phyloP scores from a whole-genome alignment of 2,329 filamentous ascomycete genomes.

The Nemania bipapillata region DNA sequence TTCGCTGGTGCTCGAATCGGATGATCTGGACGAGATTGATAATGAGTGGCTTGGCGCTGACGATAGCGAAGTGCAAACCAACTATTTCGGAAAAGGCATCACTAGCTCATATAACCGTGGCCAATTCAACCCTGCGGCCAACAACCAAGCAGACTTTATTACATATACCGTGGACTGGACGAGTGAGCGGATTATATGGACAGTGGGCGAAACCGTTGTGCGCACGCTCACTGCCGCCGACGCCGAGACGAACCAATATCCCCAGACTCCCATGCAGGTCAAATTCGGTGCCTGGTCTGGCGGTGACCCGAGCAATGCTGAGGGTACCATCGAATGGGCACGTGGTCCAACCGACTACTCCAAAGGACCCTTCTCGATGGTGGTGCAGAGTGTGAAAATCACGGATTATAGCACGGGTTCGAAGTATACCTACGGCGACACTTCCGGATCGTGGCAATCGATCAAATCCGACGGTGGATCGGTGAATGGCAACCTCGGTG shows the following conservation, averaged over 20 bases:
- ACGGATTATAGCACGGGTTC: slow-evolving; percentile 94
- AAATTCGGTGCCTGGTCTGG: slow-evolving; percentile 93
- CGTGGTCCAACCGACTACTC: slow-evolving; percentile 85
- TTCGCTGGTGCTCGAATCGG: slow-evolving; percentile 89
- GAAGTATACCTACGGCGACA: slow-evolving; percentile 83
- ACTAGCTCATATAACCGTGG: slow-evolving; percentile 88
- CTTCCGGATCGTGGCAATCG: slow-evolving; percentile 80
- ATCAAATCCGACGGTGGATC: slow-evolving; percentile 83
- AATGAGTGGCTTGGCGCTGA: slow-evolving; percentile 93
- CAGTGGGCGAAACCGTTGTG: slow-evolving; percentile 79
- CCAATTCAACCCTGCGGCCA: slow-evolving; percentile 75
- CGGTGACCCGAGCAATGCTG: slow-evolving; percentile 81
- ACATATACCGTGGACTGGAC: slow-evolving; percentile 96
- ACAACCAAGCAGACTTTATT: slow-evolving; percentile 79
- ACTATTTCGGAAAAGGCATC: slow-evolving; percentile 95
- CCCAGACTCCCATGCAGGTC: slow-evolving; percentile 94
- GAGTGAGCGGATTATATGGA: slow-evolving; percentile 83
- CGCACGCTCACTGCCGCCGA: slow-evolving; percentile 77
- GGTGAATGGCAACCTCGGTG: slow-evolving; percentile 75
- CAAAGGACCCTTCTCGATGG: slow-evolving; percentile 86
- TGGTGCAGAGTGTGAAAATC: slow-evolving; percentile 77
- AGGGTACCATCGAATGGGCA: slow-evolving; percentile 90
- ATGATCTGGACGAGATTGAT: slow-evolving; percentile 94
- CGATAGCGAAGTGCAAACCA: slow-evolving; percentile 83
- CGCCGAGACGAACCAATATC: slow-evolving; percentile 80